A percentile compares a stretch with the other conserved stretches of the same genome.
Conservation (phyloP, 768 basidiomycete species). For the Phanerodontia chrysosporium region DNA sequence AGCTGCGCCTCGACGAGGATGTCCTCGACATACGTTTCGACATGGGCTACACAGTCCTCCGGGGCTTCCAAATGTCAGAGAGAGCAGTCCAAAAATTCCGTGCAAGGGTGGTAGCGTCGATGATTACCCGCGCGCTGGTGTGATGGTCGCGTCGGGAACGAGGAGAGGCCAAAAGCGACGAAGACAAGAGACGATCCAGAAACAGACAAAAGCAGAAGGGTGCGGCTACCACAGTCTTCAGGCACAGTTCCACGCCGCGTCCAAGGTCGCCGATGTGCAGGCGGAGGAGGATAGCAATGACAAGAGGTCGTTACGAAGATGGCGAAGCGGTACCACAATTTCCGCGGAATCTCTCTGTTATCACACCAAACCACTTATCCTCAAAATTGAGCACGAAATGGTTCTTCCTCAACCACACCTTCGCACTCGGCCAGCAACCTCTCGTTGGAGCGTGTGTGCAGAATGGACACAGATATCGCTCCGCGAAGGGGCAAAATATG, state of each 20-base stretch:
- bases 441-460: too few species aligned
- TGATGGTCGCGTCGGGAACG: neutral
- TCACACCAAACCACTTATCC: neutral
- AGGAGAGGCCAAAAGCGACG: neutral
- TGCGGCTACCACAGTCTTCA: neutral
- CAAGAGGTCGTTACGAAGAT: conserved; percentile 4
- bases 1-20: conserved; percentile 51
- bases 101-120: neutral
- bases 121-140: neutral
- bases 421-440: too few species aligned
- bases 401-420: neutral
- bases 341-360: neutral
- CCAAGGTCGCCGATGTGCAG: neutral
- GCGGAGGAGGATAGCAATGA: neutral
- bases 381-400: neutral
- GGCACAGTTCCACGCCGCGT: neutral
- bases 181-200: neutral
- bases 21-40: conserved; percentile 41
- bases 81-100: neutral
- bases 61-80: neutral
- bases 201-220: neutral
- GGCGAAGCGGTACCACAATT: neutral
- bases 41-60: neutral
- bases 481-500: too few species aligned
- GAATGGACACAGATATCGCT: too few species aligned